Evolutionary conservation across 2,329 filamentous ascomycete genomes (phyloP).

Genomic region (Trichoderma gracile): DNA sequence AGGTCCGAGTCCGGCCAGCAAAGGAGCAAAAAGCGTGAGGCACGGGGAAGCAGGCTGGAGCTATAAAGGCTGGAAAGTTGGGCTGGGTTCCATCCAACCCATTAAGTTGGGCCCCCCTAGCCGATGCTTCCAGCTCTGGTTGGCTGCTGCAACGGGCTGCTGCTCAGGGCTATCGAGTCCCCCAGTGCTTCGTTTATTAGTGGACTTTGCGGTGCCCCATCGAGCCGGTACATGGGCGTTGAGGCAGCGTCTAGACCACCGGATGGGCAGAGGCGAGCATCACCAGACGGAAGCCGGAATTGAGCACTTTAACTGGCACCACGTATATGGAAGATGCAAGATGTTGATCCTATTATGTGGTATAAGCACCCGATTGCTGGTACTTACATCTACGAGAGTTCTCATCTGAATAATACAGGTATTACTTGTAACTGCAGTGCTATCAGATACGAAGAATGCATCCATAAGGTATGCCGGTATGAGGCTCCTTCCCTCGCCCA

Average conservation of each 20-base stretch:
- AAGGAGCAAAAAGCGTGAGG: background rate
- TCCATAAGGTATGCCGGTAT: background rate
- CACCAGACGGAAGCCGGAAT: background rate
- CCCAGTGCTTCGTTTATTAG: slow-evolving; percentile 4
- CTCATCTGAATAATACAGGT: no score
- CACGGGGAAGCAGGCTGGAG: slow-evolving; percentile 15
- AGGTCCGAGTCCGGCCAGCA: background rate
- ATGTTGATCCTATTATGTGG: no score
- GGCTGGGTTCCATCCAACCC: background rate
- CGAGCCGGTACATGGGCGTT: background rate
- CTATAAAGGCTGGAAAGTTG: slow-evolving; percentile 17
- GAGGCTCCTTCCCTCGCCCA: background rate
- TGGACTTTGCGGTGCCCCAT: slow-evolving; percentile 11
- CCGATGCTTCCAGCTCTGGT: slow-evolving; percentile 11
- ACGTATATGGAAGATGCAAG: background rate
- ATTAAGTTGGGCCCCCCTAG: background rate
- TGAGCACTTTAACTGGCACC: slow-evolving; percentile 9
- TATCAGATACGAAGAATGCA: background rate
- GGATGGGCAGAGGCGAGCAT: background rate
- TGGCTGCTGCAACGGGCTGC: background rate
- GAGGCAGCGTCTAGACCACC: background rate
- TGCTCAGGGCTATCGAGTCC: background rate
- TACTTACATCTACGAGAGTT: no score
- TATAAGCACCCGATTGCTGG: no score
- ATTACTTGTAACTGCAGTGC: no score